Percentiles rank a stretch among this genome's conserved stretches.
These are phyloP conservation scores for Leccinum angustisporum DNA, from an alignment of 1,284 basidiomycete species.

Conservation along the genomic window DNA sequence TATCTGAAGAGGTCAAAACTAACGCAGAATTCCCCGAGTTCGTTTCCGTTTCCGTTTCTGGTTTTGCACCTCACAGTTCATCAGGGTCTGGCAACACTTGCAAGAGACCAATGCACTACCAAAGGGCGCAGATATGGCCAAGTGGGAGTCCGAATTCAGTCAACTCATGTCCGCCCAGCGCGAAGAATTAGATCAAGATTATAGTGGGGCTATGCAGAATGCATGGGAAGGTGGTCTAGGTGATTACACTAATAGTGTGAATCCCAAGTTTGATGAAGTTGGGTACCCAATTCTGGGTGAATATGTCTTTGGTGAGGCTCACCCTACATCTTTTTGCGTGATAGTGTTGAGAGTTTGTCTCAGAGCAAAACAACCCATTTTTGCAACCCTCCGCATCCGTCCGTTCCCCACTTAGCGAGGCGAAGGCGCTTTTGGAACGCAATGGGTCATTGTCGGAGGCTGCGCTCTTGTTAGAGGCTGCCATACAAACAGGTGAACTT, in stretches of 20 bases:
- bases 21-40: conserved; percentile 50
- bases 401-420: conserved; percentile 63
- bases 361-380: conserved; percentile 72
- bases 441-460: conserved; percentile 87
- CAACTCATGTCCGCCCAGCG: conserved; percentile 69
- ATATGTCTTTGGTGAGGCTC: conserved; percentile 72
- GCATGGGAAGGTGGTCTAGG: conserved; percentile 58
- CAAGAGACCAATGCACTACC: conserved; percentile 58
- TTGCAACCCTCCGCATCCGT: conserved; percentile 49
- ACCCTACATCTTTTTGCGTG: not conserved
- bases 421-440: conserved; percentile 71
- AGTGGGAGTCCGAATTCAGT: conserved; percentile 90
- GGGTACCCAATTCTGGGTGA: conserved; percentile 70
- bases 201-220: conserved; percentile 57
- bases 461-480: conserved; percentile 82
- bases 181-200: conserved; percentile 63
- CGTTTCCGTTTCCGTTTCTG: conserved; percentile 18
- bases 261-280: conserved; percentile 60
- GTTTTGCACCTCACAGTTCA: conserved; percentile 5
- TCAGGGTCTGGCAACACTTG: conserved; percentile 59
- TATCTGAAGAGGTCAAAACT: conserved; percentile 25
- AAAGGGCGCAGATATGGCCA: conserved; percentile 65
- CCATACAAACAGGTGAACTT: conserved; percentile 76
- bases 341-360: conserved; percentile 10
- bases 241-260: conserved; percentile 40